Base-by-base conservation (phyloP, 139 green algal genomes). In the Zygnema cylindricum region DNA sequence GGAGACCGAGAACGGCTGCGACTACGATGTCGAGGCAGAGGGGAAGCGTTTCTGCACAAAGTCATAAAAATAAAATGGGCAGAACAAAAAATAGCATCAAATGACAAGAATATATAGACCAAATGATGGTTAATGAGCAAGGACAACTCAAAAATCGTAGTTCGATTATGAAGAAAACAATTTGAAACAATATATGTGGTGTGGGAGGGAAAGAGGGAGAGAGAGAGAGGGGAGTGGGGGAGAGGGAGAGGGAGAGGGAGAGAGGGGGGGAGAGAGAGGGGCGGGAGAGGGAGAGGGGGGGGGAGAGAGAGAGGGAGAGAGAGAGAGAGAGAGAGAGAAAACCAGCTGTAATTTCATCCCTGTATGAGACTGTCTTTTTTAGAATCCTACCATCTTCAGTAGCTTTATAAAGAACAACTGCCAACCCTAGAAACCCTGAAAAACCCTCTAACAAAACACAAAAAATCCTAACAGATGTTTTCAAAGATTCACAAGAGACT, bases 201-300 rank as follows among this genome's bases (percentile, higher is more conserved):
- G n/a, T n/a, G n/a, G n/a, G n/a, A n/a, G n/a, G n/a, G 71, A 57
- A 11, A 49, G 40, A 76, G 49, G 77, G 36, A 43, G 77, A 55
- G 42, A 85, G 16, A 43, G 71, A 16, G 77, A 55, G 77, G 83
- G 77, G 16, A 85, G 16, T 7, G 77, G 77, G 49, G 16, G 11
- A 55, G 83, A 55, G 11, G 77, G 11, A 11, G 77, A 16, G 83
- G 77, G 11, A 55, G 11, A 16, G 16, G 77, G 83, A 16, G 3
- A 55, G 77, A 11, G 7, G 71, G 11, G 38, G 11, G 71, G 16
- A 79, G 11, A 79, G 71, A 16, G 11, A 11, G 11, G 40, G 39
- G 39, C 7, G 7, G 16, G 77, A 85, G 77, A 39, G 11, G 83
- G 49, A 55, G 36, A 39, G 49, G 42, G 71, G 16, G 41, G 16